A percentile compares a stretch with the other conserved stretches of the same genome.
phyloP scores from a whole-genome alignment of 768 basidiomycete species.

The Naganishia onofrii region DNA sequence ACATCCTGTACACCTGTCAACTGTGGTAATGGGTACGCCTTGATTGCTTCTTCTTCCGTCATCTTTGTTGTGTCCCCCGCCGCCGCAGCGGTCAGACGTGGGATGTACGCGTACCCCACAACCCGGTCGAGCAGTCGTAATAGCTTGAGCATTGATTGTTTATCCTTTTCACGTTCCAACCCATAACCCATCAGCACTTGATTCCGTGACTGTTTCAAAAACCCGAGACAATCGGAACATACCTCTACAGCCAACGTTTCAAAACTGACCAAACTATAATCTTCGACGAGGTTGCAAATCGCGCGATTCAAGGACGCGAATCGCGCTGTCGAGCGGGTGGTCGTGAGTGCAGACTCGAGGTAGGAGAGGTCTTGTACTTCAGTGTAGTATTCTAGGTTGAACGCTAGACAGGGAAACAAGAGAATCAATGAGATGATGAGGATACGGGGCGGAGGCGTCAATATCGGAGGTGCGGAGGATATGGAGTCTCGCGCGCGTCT shows the following conservation, averaged over 20 bases:
- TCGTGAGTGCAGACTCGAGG: constrained; percentile 69
- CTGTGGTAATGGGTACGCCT: constrained; percentile 20
- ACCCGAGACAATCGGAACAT: constrained; percentile 35
- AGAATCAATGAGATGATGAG: not conserved
- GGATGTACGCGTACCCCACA: constrained; percentile 85
- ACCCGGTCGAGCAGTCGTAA: constrained; percentile 81
- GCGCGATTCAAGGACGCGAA: constrained; percentile 80
- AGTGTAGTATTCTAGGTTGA: constrained; percentile 96
- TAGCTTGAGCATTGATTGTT: constrained; percentile 87
- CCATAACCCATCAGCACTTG: too few species aligned
- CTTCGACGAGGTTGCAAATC: constrained; percentile 88
- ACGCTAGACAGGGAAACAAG: constrained; percentile 60
- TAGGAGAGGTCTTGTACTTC: constrained; percentile 94
- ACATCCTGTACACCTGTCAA: constrained; percentile 54
- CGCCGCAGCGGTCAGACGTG: constrained; percentile 54
- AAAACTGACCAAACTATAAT: constrained; percentile 87
- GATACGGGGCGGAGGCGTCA: too few species aligned
- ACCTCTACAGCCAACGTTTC: constrained; percentile 97
- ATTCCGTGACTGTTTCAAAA: too few species aligned
- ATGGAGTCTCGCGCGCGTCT: too few species aligned
- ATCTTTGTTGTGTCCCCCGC: too few species aligned
- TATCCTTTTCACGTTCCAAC: constrained; percentile 64
- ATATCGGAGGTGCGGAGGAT: too few species aligned
- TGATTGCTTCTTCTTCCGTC: constrained; percentile 52
- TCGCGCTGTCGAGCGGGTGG: constrained; percentile 57